These are phyloP conservation scores for Phytophthora pini DNA, from an alignment of 352 stramenopile species.

Conservation along the genomic window DNA sequence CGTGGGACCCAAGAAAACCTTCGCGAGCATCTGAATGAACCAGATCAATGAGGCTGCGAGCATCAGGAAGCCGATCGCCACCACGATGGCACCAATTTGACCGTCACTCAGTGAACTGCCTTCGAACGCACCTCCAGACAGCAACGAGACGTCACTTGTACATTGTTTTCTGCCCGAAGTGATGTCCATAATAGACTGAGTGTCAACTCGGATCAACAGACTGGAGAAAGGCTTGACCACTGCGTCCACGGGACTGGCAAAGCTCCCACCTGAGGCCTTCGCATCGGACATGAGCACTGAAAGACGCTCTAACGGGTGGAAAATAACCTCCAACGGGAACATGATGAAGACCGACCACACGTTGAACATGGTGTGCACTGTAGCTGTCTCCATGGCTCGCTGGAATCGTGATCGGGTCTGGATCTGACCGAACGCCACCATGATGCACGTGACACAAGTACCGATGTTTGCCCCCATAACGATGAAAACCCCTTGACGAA, in stretches of 20 bases:
- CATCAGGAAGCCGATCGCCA: conserved; percentile 47
- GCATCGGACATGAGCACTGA: conserved; percentile 42
- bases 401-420: conserved; percentile 64
- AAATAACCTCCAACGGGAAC: conserved; percentile 71
- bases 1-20: conserved; percentile 77
- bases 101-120: conserved; percentile 36
- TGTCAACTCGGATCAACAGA: conserved; percentile 41
- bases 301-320: conserved; percentile 58
- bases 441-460: conserved; percentile 88
- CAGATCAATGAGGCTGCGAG: conserved; percentile 48
- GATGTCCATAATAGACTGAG: conserved; percentile 37
- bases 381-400: conserved; percentile 57
- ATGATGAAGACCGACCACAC: conserved; percentile 76
- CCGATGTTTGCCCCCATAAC: conserved; percentile 93
- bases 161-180: conserved; percentile 37
- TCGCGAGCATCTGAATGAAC: conserved; percentile 57
- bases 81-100: conserved; percentile 46
- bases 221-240: conserved; percentile 42
- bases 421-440: conserved; percentile 90
- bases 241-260: conserved; percentile 46
- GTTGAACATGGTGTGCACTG: conserved; percentile 84
- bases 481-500: conserved; percentile 86
- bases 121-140: conserved; percentile 43
- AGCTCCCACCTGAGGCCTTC: conserved; percentile 35
- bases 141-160: conserved; percentile 29